These are phyloP conservation scores for Lepidium campestre DNA, from an alignment of 441 rosid genomes.

Conservation along the genomic window DNA sequence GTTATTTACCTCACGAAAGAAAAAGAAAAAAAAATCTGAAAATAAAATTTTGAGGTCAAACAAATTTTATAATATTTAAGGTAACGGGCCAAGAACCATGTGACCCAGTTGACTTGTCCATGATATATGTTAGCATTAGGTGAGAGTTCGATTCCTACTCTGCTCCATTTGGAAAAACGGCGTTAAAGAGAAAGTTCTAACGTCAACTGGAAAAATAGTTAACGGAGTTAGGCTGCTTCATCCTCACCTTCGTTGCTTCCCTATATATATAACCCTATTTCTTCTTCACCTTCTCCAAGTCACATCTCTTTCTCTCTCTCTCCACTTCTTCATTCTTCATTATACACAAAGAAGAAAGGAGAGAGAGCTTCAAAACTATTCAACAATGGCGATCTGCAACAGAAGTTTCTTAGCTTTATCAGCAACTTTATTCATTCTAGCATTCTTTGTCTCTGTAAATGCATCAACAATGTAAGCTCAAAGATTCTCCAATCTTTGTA, in stretches of 20 bases:
- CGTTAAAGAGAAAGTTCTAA: neutral
- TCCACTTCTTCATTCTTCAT: neutral
- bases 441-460: constrained; percentile 13
- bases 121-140: too few relatives aligned
- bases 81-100: too few relatives aligned
- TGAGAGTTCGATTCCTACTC: too few relatives aligned
- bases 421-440: constrained; percentile 7
- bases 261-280: constrained; percentile 3
- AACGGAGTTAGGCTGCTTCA: constrained; percentile 23
- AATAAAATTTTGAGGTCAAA: too few relatives aligned
- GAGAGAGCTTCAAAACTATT: constrained; percentile 12
- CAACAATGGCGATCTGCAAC: constrained; percentile 18
- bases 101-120: too few relatives aligned
- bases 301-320: constrained; percentile 8
- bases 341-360: constrained; percentile 3
- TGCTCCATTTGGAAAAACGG: too few relatives aligned
- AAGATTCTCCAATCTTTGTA: neutral
- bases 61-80: too few relatives aligned
- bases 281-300: constrained; percentile 19
- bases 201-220: neutral
- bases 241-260: constrained; percentile 21
- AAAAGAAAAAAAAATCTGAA: too few relatives aligned
- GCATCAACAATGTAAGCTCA: constrained; percentile 26
- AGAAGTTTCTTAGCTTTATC: constrained; percentile 16
- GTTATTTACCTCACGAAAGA: too few relatives aligned